Evolutionary conservation across 306 rosid genomes (phyloP), one percentile per base, ranked within the genome.

Genomic region (Sicyos edulis): DNA sequence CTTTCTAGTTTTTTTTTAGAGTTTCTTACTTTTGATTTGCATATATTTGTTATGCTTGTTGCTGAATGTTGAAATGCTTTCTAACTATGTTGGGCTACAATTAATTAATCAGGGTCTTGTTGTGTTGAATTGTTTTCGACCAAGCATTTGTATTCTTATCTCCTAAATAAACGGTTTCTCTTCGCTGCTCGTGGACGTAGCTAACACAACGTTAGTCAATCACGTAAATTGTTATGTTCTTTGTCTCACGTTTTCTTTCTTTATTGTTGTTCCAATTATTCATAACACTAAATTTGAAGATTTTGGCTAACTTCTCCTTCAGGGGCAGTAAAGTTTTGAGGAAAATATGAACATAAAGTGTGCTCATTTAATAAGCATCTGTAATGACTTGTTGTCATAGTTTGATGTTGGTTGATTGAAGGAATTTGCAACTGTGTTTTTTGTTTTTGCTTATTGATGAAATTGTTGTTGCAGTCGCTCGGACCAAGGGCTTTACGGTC

Each of bases 401-500:
- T 62, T n/a, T 37, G 14, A 34, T 58, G 42, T 6, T 13, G 1
- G 42, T n/a, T 64, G 32, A 11, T 34, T 34, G 40, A 34, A 34
- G 40, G 4, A 34, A 34, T 34, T 34, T 34, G 40, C 40, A 34
- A 34, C 40, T 34, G 40, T 34, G 40, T 1, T 34, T 34, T 3
- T 71, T 74, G 71, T 71, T 26, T 26, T 1, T 26, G 32, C 32
- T 26, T 26, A 26, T 26, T 1, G 32, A 26, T 26, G 32, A 3
- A 26, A 26, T 26, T 16, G 51, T 70, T 80, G 76, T 71, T 73
- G 49, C 81, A 93, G 98, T 93, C 95, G 16, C 84, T 93, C 21
- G 97, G 97, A 70, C 95, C 93, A 58, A 87, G 83, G 73, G 90
- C 54, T 74, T 90, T 87, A 78, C 83, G 95, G 24, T 85, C 96